Evolutionary conservation across 176 grass and related monocot species (phyloP), one percentile per base, ranked within the genome.

Genomic region (Lolium perenne): DNA sequence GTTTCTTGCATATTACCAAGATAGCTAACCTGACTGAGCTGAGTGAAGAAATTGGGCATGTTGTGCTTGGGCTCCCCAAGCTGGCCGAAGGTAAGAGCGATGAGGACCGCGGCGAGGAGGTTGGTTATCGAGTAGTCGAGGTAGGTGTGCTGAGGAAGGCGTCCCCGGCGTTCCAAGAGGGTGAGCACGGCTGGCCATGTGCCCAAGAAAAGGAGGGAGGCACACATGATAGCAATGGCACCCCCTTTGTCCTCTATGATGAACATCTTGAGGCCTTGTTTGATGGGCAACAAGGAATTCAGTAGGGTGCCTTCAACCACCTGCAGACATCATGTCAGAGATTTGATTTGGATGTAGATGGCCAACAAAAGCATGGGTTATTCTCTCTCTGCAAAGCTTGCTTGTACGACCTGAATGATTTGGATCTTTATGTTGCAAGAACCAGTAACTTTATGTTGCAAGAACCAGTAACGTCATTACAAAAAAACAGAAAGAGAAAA

Each of bases 111-210:
- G 2, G 88, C 93, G 18, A 95, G 80, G 76, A 91, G 86, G 75
- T 95, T 95, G 3, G 83, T 95, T 62, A 95, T 18, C 3, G 93
- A 95, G 88, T 95, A 95, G 85, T 95, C 93, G 7, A 95, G 88
- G 83, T 95, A 95, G 3, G 93, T 95, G 86, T 95, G 90, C 71
- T 95, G 93, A 26, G 90, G 93, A 21, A 92, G 88, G 45, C 93
- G 86, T 22, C 90, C 93, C 2, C 93, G 89, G 10, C 86, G 90
- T 57, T 95, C 93, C 49, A 92, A 21, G 10, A 95, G 93, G 10
- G 88, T 95, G 61, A 95, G 87, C 55, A 92, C 71, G 1, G 93
- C 93, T 1, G 93, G 93, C 90, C 90, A 95, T 22, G 93, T 95
- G 56, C 93, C 93, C 71, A 95, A 45, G 86, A 95, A 92, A 10